Evolutionary conservation across 768 basidiomycete species (phyloP).

Genomic region (Terana coerulea): DNA sequence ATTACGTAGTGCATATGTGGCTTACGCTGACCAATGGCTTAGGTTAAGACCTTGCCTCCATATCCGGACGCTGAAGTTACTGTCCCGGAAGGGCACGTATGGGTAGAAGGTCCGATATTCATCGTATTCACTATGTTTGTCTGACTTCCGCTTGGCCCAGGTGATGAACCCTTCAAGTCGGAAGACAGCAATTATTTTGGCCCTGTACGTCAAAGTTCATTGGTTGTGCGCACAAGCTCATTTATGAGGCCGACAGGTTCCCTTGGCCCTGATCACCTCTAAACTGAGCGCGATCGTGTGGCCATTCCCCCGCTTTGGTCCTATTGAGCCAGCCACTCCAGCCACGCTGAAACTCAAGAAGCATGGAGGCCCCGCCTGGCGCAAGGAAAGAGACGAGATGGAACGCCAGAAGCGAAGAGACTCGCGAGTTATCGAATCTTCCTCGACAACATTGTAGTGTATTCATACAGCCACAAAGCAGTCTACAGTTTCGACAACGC

Average conservation of each 20-base stretch:
- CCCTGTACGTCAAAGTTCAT: conserved; percentile 41
- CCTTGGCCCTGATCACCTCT: conserved; percentile 25
- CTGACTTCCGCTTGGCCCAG: conserved; percentile 35
- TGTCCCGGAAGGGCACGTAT: conserved; percentile 62
- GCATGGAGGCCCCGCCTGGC: conserved; percentile 24
- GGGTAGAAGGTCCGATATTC: conserved; percentile 61
- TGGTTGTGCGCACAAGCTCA: not conserved
- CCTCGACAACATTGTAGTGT: not conserved
- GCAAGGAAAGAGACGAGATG: conserved; percentile 33
- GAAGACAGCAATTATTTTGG: conserved; percentile 74
- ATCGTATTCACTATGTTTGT: not conserved
- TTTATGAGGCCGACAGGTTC: conserved; percentile 18
- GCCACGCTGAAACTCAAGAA: too few relatives aligned
- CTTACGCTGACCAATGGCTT: not conserved
- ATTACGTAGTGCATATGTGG: not conserved
- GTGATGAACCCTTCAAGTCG: conserved; percentile 63
- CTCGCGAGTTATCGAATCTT: conserved; percentile 31
- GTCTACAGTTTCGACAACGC: too few relatives aligned
- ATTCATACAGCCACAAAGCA: not conserved
- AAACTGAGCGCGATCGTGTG: conserved; percentile 27
- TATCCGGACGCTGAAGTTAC: conserved; percentile 50
- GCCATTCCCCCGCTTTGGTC: conserved; percentile 26
- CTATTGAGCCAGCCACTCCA: conserved; percentile 16
- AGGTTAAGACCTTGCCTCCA: conserved; percentile 64
- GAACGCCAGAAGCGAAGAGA: conserved; percentile 37